Conservation (phyloP, 2,329 filamentous ascomycete species). For the Colletotrichum higginsianum region DNA sequence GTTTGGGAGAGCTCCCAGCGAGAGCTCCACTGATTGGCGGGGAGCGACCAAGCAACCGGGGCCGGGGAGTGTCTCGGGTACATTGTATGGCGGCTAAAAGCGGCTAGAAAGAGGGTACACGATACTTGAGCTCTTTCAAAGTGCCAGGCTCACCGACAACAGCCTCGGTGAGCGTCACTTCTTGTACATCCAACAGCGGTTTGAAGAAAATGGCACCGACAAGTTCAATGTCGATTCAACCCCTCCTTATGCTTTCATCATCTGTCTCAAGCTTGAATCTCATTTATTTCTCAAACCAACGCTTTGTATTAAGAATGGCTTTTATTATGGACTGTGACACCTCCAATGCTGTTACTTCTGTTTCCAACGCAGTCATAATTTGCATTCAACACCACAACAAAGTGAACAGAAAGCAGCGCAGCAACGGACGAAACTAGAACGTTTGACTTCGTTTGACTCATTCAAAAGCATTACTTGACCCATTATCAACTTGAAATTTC, state of each 20-base stretch:
- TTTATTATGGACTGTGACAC: no score
- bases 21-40: conserved; percentile 43
- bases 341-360: background rate
- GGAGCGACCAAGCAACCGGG: conserved; percentile 41
- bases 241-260: background rate
- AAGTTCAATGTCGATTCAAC: background rate
- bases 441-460: no score
- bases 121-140: background rate
- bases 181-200: background rate
- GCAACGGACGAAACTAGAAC: no score
- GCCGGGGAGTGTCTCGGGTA: conserved; percentile 6
- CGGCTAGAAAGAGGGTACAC: background rate
- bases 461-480: no score
- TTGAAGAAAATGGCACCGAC: background rate
- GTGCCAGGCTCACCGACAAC: conserved; percentile 20
- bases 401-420: background rate
- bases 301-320: no score
- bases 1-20: conserved; percentile 40
- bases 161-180: background rate
- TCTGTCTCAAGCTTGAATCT: background rate
- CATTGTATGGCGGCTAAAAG: background rate
- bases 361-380: background rate
- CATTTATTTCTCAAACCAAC: no score
- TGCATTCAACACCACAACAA: background rate
- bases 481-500: no score